phyloP scores from a whole-genome alignment of 2,329 filamentous ascomycete genomes.

The Cytospora piceicola region DNA sequence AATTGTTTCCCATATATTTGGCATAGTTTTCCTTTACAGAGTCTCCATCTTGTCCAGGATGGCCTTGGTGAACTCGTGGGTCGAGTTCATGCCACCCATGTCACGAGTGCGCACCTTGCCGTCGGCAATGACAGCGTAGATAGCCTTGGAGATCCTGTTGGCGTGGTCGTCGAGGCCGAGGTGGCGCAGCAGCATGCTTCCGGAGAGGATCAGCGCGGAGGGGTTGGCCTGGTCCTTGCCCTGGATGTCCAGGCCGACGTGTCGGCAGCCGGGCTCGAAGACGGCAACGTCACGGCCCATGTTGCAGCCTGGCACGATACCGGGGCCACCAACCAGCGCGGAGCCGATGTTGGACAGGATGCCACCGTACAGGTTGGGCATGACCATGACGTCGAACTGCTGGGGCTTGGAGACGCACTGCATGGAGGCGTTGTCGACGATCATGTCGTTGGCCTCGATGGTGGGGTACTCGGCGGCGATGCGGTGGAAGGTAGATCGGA shows the following conservation, averaged over 20 bases:
- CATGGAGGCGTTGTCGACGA: slow-evolving; percentile 99
- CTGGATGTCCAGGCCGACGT: slow-evolving; percentile 99
- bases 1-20: neutral
- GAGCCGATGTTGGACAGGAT: slow-evolving; percentile 99
- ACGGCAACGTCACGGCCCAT: slow-evolving; percentile 98
- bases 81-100: slow-evolving; percentile 90
- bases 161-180: slow-evolving; percentile 97
- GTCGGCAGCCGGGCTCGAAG: slow-evolving; percentile 98
- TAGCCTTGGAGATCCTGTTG: slow-evolving; percentile 92
- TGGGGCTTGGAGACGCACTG: slow-evolving; percentile 95
- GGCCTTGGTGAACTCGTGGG: slow-evolving; percentile 92
- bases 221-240: slow-evolving; percentile 99
- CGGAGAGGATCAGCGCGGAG: slow-evolving; percentile 90
- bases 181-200: slow-evolving; percentile 96
- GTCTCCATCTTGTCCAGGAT: slow-evolving; percentile 95
- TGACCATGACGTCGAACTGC: slow-evolving; percentile 99
- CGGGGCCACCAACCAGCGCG: slow-evolving; percentile 93
- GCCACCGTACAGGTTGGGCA: slow-evolving; percentile 98
- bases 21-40: slow-evolving; percentile 48
- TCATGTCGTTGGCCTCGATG: slow-evolving; percentile 98
- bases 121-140: slow-evolving; percentile 79
- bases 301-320: slow-evolving; percentile 98
- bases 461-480: slow-evolving; percentile 94
- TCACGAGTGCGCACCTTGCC: slow-evolving; percentile 89
- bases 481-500: slow-evolving; percentile 95